Base-by-base conservation (phyloP, 768 basidiomycete genomes). In the Coprinopsis sp. region DNA sequence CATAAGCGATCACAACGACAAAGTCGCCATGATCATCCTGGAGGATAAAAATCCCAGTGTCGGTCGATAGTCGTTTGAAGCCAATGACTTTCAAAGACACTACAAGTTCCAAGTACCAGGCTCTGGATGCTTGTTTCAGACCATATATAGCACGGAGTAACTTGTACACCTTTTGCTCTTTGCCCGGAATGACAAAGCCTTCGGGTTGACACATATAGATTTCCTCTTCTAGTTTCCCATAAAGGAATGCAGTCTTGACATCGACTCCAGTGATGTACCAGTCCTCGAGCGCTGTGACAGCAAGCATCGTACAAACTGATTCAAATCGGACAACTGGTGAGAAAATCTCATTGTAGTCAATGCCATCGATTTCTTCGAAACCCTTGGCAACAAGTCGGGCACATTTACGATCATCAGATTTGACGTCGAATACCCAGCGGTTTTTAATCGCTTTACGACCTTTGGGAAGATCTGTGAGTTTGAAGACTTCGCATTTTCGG, bases 391-490 rank as follows among this genome's bases (percentile, higher is more conserved):
- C 54, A 23, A 53, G 36, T 30, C 55, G 3, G 29, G 53, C 55
- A n/a, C 39, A 30, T 44, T 51, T 46, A 13, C 43, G 33, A 27
- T 52, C 51, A 49, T 57, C 54, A 22, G 46, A 19, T 46, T 59
- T 59, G 6, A 47, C 19, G 37, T 49, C 41, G 38, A 54, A 57
- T 2, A 59, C 56, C 55, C 56, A 59, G 18, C 47, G 33, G 27
- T 51, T 46, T 49, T 54, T 54, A 18, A 59, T 51, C 1, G 46
- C 24, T 19, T 46, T 53, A 13, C 46, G 21, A 21, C 48, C 53
- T 37, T 53, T 46, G 3, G 49, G 56, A 12, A 46, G 38, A 19
- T 45, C 30, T 11, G 38, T 29, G 2, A 51, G 2, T 5, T 13
- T 14, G 19, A 43, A 47, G 14, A 51, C 51, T 4, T 44, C 12